Base-by-base conservation (phyloP, 2,329 filamentous ascomycete species). In the Colletotrichum sp. region DNA sequence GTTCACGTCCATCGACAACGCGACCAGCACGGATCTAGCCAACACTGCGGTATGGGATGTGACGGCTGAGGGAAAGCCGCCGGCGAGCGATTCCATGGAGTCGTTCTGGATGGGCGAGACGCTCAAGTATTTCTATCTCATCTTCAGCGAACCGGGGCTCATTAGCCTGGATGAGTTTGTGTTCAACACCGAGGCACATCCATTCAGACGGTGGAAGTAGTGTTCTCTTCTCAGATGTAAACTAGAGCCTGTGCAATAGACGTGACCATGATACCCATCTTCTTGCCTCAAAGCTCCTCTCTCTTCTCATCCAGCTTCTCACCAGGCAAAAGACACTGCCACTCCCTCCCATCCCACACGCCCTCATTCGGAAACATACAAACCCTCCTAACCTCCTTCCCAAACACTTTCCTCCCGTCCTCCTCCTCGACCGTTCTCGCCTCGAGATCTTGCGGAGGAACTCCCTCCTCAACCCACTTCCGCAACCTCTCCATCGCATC, bases 41-140 rank as follows among this genome's bases (percentile, higher is more conserved):
- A 87, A 92, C 79, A 88, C 88, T 0, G 90, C 89, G 6, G 89
- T 92, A 60, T 83, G 85, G 18, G 89, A 92, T 76, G 88, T 91
- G 6, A 82, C 77, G 7, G 80, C 80, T 2, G 80, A 82, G 7
- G 82, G 82, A 21, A 78, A 81, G 66, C 81, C 83, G 1, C 77
- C 86, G 59, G 83, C 85, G 74, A 82, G 85, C 43, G 93, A 95
- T 79, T 90, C 89, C n/a, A 93, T 93, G 91, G 91, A 94, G 84
- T 55, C 67, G 10, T 74, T 70, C 6, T 73, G 81, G 79, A 78
- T 82, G 80, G 81, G 81, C 16, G 81, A 82, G 79, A 82, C 81
- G 26, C 71, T 82, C 7, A 82, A 82, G 76, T 83, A 81, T 43
- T 81, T 79, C 67, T 82, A 81, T 13, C 79, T 93, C 63, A 85